Conservation (phyloP, 2,329 filamentous ascomycete genomes). For the Colletotrichum phormii region DNA sequence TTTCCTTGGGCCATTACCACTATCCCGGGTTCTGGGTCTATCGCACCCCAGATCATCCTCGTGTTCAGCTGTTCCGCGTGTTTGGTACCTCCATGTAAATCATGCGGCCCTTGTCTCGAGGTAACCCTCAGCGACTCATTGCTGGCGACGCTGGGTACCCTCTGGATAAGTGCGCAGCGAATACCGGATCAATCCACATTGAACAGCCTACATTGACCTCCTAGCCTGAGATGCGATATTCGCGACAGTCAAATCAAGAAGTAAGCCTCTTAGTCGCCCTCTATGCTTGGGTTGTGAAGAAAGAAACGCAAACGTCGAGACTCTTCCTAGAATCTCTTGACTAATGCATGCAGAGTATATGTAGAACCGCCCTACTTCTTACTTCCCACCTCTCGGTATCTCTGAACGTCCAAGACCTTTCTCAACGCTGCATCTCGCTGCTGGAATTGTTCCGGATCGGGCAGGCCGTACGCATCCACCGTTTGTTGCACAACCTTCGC, state of each 20-base stretch:
- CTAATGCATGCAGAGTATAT: background rate
- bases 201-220: no score
- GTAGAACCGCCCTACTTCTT: background rate
- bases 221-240: no score
- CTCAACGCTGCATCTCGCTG: background rate
- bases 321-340: background rate
- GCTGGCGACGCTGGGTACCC: no score
- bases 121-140: background rate
- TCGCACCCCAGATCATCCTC: background rate
- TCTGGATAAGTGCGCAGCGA: no score
- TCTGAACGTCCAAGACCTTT: background rate
- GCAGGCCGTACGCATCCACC: background rate
- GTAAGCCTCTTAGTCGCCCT: no score
- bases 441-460: background rate
- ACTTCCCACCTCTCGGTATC: background rate
- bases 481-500: slow-evolving; percentile 7
- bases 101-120: background rate
- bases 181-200: no score
- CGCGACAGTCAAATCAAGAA: no score
- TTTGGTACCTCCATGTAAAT: background rate
- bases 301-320: no score
- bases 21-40: background rate
- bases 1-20: background rate
- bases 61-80: background rate
- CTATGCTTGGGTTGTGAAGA: no score